Conservation (phyloP, 331 rosid genomes). For the Spiraea crenata region DNA sequence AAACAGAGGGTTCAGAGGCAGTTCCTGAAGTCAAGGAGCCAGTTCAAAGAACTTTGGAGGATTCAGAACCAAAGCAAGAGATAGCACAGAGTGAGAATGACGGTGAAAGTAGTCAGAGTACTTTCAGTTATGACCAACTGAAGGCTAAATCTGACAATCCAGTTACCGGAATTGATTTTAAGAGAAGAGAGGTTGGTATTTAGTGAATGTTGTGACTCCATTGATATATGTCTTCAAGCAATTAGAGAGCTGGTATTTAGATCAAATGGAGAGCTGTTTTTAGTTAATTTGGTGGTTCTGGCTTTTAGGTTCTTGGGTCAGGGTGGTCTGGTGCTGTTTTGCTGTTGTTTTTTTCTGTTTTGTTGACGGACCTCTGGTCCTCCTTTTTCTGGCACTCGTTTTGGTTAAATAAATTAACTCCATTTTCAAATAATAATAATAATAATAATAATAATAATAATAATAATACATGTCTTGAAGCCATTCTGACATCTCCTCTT, state of each 20-base stretch:
- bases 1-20: slow-evolving; percentile 61
- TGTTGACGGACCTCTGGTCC: too few relatives aligned
- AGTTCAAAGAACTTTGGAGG: slow-evolving; percentile 42
- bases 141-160: slow-evolving; percentile 75
- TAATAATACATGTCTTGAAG: not conserved
- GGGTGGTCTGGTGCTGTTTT: too few relatives aligned
- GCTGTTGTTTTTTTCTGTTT: too few relatives aligned
- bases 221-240: slow-evolving; percentile 2
- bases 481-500: slow-evolving; percentile 18
- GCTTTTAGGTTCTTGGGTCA: too few relatives aligned
- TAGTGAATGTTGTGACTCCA: slow-evolving; percentile 11
- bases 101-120: slow-evolving; percentile 38
- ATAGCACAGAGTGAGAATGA: slow-evolving; percentile 37
- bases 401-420: too few relatives aligned
- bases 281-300: too few relatives aligned
- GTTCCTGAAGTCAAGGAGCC: slow-evolving; percentile 57
- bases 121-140: slow-evolving; percentile 81
- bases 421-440: too few relatives aligned
- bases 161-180: slow-evolving; percentile 85
- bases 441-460: too few relatives aligned
- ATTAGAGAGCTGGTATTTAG: not conserved
- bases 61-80: slow-evolving; percentile 59
- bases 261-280: too few relatives aligned
- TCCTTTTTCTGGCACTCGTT: too few relatives aligned
- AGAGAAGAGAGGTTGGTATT: slow-evolving; percentile 82